Conservation (phyloP, 1,139 yeast species). For the Candida sp. region DNA sequence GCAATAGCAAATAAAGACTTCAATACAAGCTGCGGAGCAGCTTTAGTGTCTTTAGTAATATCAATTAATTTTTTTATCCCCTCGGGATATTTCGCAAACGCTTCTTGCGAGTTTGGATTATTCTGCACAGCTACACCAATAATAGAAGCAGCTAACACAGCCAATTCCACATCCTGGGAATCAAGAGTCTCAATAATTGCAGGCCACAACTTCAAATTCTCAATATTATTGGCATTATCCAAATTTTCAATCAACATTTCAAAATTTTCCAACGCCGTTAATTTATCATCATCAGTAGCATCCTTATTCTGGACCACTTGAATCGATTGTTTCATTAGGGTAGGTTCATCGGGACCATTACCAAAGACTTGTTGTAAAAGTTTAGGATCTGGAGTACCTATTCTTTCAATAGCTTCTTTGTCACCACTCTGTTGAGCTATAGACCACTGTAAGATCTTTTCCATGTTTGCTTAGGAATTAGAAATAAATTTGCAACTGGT, state of each 20-base stretch:
- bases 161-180: slow-evolving; percentile 38
- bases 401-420: slow-evolving; percentile 55
- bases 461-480: slow-evolving; percentile 47
- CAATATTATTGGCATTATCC: slow-evolving; percentile 93
- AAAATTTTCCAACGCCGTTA: slow-evolving; percentile 83
- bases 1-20: slow-evolving; percentile 81
- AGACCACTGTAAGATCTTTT: slow-evolving; percentile 89
- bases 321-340: slow-evolving; percentile 77
- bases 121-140: slow-evolving; percentile 94
- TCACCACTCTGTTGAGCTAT: slow-evolving; percentile 74
- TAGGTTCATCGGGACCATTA: slow-evolving; percentile 71
- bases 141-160: slow-evolving; percentile 64
- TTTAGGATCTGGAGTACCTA: slow-evolving; percentile 75
- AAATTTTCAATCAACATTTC: slow-evolving; percentile 93
- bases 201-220: slow-evolving; percentile 80
- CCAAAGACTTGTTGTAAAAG: slow-evolving; percentile 78
- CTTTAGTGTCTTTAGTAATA: slow-evolving; percentile 22
- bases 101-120: slow-evolving; percentile 71
- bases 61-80: slow-evolving; percentile 47
- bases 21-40: slow-evolving; percentile 36
- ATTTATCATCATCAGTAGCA: slow-evolving; percentile 58
- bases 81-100: slow-evolving; percentile 48
- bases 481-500: too few relatives aligned
- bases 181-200: slow-evolving; percentile 52
- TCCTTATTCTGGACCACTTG: slow-evolving; percentile 58